phyloP scores from a whole-genome alignment of 306 rosid species.

The Cicer arietinum region DNA sequence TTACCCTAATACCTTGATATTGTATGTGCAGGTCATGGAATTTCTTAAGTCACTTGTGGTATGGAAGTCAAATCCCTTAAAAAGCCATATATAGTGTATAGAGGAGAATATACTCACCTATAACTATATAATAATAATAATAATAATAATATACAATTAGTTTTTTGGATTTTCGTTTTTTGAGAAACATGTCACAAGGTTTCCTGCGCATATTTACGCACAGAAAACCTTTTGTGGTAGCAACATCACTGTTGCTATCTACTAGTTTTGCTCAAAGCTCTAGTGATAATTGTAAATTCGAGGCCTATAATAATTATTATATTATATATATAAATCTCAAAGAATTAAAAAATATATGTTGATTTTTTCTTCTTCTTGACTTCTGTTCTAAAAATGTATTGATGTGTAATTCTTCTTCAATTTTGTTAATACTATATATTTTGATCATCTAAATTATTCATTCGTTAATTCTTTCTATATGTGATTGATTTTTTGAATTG shows the following conservation, averaged over 20 bases:
- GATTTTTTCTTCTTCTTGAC: constrained; percentile 7
- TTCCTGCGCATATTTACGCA: constrained; percentile 50
- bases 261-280: constrained; percentile 51
- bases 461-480: constrained; percentile 49
- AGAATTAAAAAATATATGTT: constrained; percentile 32
- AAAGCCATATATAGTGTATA: constrained; percentile 53
- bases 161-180: constrained; percentile 42
- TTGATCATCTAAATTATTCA: constrained; percentile 22
- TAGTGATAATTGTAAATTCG: constrained; percentile 58
- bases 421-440: constrained; percentile 39
- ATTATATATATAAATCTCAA: constrained; percentile 11
- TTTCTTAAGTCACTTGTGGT: constrained; percentile 80
- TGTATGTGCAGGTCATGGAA: constrained; percentile 77
- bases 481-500: background rate
- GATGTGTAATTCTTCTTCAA: constrained; percentile 35
- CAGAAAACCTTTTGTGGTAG: constrained; percentile 47
- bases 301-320: constrained; percentile 40
- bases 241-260: constrained; percentile 42
- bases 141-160: constrained; percentile 37
- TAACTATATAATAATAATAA: constrained; percentile 43
- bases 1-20: background rate
- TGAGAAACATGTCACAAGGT: constrained; percentile 51
- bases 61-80: constrained; percentile 71
- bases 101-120: constrained; percentile 54
- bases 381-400: constrained; percentile 25